Conservation (phyloP, 2,329 filamentous ascomycete genomes). For the Cordyceps pruinosa region DNA sequence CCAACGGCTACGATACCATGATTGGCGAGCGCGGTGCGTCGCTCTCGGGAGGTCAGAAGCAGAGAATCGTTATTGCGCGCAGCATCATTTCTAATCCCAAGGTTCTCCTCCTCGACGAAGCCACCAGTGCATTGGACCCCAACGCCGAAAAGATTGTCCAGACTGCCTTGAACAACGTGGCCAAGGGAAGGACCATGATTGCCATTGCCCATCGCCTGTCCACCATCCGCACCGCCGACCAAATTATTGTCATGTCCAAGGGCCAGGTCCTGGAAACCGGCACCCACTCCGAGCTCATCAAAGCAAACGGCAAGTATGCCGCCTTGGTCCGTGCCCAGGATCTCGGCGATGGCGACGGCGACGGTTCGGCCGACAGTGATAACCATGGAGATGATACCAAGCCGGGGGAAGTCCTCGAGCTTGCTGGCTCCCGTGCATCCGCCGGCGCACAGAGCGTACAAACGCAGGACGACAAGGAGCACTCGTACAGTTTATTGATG, state of each 20-base stretch:
- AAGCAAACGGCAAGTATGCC: conserved; percentile 40
- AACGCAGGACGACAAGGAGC: conserved; percentile 9
- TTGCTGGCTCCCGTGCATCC: conserved; percentile 17
- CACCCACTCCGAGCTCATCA: conserved; percentile 51
- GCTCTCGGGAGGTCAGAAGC: conserved; percentile 60
- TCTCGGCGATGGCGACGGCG: conserved; percentile 24
- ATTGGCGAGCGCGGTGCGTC: conserved; percentile 60
- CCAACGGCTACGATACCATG: conserved; percentile 50
- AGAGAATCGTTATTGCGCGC: conserved; percentile 59
- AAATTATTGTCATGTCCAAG: conserved; percentile 57
- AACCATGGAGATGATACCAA: conserved; percentile 20
- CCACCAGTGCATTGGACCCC: conserved; percentile 51
- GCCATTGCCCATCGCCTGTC: conserved; percentile 57
- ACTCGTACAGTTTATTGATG: conserved; percentile 21
- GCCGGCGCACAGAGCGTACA: conserved; percentile 13
- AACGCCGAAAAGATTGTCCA: conserved; percentile 47
- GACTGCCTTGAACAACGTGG: conserved; percentile 45
- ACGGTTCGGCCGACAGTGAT: conserved; percentile 14
- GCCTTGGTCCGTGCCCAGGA: conserved; percentile 41
- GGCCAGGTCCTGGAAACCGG: conserved; percentile 56
- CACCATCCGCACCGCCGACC: conserved; percentile 54
- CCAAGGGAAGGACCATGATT: conserved; percentile 55
- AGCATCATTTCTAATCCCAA: conserved; percentile 57
- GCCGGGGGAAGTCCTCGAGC: conserved; percentile 21
- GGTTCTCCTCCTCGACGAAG: conserved; percentile 62